A percentile compares a stretch with the other conserved stretches of the same genome.
phyloP scores from a whole-genome alignment of 176 grass and related monocot genomes.

The Miscanthus lutarioriparius region DNA sequence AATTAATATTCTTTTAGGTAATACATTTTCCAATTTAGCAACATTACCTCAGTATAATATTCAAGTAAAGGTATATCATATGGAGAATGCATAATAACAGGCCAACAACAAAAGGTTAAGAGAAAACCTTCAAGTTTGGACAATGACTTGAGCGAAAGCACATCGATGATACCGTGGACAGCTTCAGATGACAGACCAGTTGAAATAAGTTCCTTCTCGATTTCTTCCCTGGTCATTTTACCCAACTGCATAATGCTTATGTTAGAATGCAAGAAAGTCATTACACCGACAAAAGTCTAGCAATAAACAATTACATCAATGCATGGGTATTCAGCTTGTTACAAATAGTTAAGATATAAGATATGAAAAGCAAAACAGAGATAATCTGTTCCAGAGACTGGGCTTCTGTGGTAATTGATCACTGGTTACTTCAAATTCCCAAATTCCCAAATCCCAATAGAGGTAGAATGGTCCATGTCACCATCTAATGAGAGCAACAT shows the following conservation, averaged over 20 bases:
- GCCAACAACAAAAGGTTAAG: slow-evolving; percentile 25
- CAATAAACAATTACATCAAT: slow-evolving; percentile 32
- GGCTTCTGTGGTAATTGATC: background rate
- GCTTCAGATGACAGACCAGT: slow-evolving; percentile 64
- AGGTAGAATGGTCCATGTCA: background rate
- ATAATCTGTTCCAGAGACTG: background rate
- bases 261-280: slow-evolving; percentile 21
- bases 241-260: slow-evolving; percentile 57
- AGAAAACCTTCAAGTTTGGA: slow-evolving; percentile 75
- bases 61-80: background rate
- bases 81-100: background rate
- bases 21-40: background rate
- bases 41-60: slow-evolving; percentile 16
- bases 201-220: slow-evolving; percentile 63
- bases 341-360: background rate
- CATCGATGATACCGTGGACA: slow-evolving; percentile 74
- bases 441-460: background rate
- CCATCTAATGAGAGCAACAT: background rate
- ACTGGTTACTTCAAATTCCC: background rate
- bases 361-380: background rate
- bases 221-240: slow-evolving; percentile 79
- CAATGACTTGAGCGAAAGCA: slow-evolving; percentile 85
- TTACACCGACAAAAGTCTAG: slow-evolving; percentile 15
- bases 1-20: background rate
- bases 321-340: background rate